These are phyloP conservation scores for Inga laurina DNA, from an alignment of 306 rosid genomes.

Conservation along the genomic window DNA sequence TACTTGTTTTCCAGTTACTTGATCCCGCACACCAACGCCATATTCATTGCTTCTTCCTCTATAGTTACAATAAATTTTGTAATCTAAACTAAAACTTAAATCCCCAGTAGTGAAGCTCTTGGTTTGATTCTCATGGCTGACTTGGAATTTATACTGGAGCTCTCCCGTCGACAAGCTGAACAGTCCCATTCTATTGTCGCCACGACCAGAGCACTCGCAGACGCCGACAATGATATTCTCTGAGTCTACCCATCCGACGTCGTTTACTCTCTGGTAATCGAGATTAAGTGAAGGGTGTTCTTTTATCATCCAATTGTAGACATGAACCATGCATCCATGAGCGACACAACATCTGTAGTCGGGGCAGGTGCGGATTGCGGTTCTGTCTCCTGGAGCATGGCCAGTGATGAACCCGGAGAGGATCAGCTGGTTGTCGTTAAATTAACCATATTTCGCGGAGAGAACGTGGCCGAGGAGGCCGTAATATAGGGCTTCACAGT, in stretches of 20 bases:
- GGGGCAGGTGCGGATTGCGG: conserved; percentile 84
- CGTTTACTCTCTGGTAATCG: conserved; percentile 73
- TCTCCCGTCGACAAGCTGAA: conserved; percentile 63
- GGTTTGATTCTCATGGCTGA: conserved; percentile 66
- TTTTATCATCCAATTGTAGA: conserved; percentile 89
- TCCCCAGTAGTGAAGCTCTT: conserved; percentile 95
- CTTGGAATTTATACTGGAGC: conserved; percentile 72
- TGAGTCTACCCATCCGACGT: conserved; percentile 82
- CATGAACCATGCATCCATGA: conserved; percentile 87
- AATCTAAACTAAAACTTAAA: conserved; percentile 67
- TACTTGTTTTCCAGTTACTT: too few species aligned
- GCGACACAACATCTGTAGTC: conserved; percentile 92
- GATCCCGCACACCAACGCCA: conserved; percentile 97
- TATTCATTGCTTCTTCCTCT: conserved; percentile 89
- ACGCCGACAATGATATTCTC: conserved; percentile 67
- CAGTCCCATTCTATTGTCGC: conserved; percentile 87
- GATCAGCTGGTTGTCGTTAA: conserved; percentile 58
- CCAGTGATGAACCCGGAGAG: conserved; percentile 57
- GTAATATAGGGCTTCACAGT: conserved; percentile 60
- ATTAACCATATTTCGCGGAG: conserved; percentile 58
- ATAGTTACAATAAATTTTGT: conserved; percentile 75
- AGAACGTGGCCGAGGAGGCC: conserved; percentile 64
- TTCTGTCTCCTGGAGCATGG: conserved; percentile 88
- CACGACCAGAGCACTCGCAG: conserved; percentile 71
- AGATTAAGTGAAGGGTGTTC: background rate